Conservation (phyloP, 495 filamentous ascomycete genomes). For the Penicillium macrosclerotiorum region DNA sequence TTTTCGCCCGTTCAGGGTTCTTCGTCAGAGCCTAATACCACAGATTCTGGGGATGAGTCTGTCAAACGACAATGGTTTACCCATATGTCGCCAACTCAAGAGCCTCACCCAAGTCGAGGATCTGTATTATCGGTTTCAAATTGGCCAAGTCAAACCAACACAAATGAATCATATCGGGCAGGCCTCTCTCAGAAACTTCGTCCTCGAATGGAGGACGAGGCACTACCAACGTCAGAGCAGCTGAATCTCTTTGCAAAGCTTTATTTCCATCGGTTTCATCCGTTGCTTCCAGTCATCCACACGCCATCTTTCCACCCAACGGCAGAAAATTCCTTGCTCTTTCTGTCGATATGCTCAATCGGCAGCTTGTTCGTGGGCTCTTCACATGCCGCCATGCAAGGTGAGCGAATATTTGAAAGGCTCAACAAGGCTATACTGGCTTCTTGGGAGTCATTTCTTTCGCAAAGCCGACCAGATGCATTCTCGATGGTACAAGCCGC, state of each 20-base stretch:
- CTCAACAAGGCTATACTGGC: constrained; percentile 37
- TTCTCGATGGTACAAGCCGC: constrained; percentile 38
- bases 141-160: constrained; percentile 13
- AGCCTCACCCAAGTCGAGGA: background rate
- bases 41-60: constrained; percentile 1
- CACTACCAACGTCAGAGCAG: constrained; percentile 22
- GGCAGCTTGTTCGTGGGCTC: constrained; percentile 36
- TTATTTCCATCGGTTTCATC: constrained; percentile 31
- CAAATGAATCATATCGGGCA: constrained; percentile 25
- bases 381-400: constrained; percentile 23
- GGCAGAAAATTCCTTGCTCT: constrained; percentile 28
- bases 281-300: constrained; percentile 31
- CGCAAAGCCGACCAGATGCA: constrained; percentile 23
- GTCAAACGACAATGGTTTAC: constrained; percentile 23
- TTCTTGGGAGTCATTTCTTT: constrained; percentile 27
- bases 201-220: constrained; percentile 24
- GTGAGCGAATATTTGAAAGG: constrained; percentile 28
- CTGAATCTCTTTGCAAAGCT: constrained; percentile 30
- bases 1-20: constrained; percentile 6
- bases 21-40: background rate
- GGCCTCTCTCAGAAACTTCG: constrained; percentile 25
- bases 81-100: constrained; percentile 7
- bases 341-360: constrained; percentile 34
- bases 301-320: constrained; percentile 26
- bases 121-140: background rate